Base-by-base conservation (phyloP, 2,329 filamentous ascomycete genomes). In the Botryotinia globosa region DNA sequence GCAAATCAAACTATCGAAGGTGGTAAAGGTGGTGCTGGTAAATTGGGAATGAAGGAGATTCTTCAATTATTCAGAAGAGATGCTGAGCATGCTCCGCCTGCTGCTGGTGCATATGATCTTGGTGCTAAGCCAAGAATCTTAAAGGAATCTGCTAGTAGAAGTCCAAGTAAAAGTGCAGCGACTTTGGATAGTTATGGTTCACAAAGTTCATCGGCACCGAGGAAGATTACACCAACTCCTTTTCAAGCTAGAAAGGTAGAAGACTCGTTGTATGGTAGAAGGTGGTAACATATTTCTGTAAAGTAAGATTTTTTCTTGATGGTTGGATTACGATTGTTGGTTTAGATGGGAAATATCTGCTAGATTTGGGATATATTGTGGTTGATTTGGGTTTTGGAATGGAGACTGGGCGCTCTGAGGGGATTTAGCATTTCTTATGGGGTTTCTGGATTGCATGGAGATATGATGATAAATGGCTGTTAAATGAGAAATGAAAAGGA, bases 1-100 rank as follows among this genome's bases (percentile, higher is more conserved):
- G 95, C 96, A n/a, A 91, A 94, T 79, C 91, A 94, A 74, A 93
- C 96, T 20, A 96, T 99, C 73, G 96, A 98, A 82, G 91, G 90
- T 76, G 88, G 90, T 80, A 92, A 89, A 80, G 92, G 91, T 74
- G 88, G 85, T 72, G 88, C 90, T 25, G 89, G 92, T 80, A 98
- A 98, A 84, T 86, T 99, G 67, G 93, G 91, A 65, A 91, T 98
- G 88, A 91, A 94, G 80, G 96, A 99, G 83, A 97, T 99, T 81
- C 87, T 99, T 82, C 91, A 93, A 67, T 87, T 99, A 72, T 99
- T 99, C 74, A 75, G 77, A 64, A 75, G 80, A 22, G 80, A 81
- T 76, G 80, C 79, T 8, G 79, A 80, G 42, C 75, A 80, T 62
- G 73, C 76, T 29, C 76, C 75, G 44, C 75, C 76, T n/a, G 62